Evolutionary conservation across 2,329 filamentous ascomycete species (phyloP), one percentile per base, ranked within the genome.

Genomic region (Neonectria ditissima): DNA sequence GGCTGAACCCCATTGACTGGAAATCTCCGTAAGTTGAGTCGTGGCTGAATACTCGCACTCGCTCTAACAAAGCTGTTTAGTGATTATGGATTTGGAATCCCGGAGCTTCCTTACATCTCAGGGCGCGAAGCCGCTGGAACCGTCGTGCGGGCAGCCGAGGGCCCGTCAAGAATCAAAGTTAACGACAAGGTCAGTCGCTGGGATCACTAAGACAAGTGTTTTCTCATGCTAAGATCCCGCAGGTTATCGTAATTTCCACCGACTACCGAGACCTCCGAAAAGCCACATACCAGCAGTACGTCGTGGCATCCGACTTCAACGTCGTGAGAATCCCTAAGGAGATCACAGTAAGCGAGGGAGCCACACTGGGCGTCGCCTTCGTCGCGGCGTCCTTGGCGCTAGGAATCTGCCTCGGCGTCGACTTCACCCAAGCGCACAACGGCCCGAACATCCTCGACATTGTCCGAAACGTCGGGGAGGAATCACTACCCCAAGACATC

Each of bases 1-100:
- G 91, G 0, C 78, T 94, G 39, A 94, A 94, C 70, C 92, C 92
- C 0, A 91, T 94, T 59, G 92, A 92, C 74, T 92, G 88, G 88
- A 92, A 92, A 80, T 85, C 88, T 63, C 88, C 90, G 89, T 91
- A 80, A 69, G 87, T 82, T 50, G 14, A 20, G 16, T 11, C 24
- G n/a, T 55, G 32, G 26, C 22, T 39, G 30, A 43, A 20, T 18
- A 30, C 5, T 4, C 18, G 57, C 26, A 53, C 7, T 22, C 43
- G 26, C 24, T 58, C 0, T 9, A 3, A 53, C 45, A 22, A 34
- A 22, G n/a, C 24, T 3, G 8, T 20, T 28, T 34, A 91, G 89
- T 11, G 91, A 91, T 71, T 93, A 86, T 73, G 89, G 89, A 65
- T 93, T 92, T 73, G 89, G 87, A 32, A 87, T 92, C 51, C 90